phyloP scores from a whole-genome alignment of 2,329 filamentous ascomycete species.

The Diaporthe citri region DNA sequence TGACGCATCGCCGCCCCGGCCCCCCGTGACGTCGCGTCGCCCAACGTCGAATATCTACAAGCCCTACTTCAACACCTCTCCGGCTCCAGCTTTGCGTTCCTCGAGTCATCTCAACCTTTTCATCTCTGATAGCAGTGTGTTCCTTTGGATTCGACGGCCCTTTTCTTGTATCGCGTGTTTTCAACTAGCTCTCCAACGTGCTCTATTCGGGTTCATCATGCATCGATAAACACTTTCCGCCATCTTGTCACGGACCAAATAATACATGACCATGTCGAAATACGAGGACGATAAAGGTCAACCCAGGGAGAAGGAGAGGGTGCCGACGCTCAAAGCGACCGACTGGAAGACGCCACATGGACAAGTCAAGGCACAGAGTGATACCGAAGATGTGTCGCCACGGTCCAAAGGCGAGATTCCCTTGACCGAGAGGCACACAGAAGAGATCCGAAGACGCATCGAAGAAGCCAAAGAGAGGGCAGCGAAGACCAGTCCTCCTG shows the following conservation, averaged over 20 bases:
- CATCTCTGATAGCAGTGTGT: not conserved
- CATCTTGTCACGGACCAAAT: not conserved
- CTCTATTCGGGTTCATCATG: conserved; percentile 24
- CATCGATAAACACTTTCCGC: conserved; percentile 8
- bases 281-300: conserved; percentile 30
- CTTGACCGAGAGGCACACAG: conserved; percentile 27
- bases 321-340: conserved; percentile 18
- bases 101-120: not conserved
- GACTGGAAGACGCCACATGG: conserved; percentile 32
- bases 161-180: not conserved
- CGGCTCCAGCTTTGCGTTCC: not conserved
- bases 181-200: not conserved
- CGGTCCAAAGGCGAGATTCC: conserved; percentile 37
- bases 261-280: conserved; percentile 35
- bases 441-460: conserved; percentile 33
- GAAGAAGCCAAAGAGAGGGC: conserved; percentile 29
- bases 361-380: conserved; percentile 2
- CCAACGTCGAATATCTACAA: conserved; percentile 25
- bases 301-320: conserved; percentile 23
- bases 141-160: not conserved
- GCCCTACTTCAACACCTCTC: conserved; percentile 9
- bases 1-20: conserved; percentile 25
- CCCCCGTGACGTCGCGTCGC: conserved; percentile 29
- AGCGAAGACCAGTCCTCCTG: conserved; percentile 9
- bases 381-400: conserved; percentile 35